Conservation (phyloP, 257 asterid species). For the Penstemon davidsonii region DNA sequence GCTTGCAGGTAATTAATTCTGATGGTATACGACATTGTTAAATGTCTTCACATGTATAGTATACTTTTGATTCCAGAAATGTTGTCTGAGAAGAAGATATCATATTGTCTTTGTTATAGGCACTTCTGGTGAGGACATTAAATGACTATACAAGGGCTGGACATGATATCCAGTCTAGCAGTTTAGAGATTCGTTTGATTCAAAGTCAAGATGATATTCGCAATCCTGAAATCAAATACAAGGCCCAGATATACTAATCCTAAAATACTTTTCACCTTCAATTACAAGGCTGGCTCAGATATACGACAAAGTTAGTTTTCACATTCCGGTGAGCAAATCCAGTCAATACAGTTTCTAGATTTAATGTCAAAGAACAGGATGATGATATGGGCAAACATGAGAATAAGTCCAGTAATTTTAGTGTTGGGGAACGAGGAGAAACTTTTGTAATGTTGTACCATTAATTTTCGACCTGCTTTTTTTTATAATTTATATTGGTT, state of each 20-base stretch:
- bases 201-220: slow-evolving; percentile 91
- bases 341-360: slow-evolving; percentile 9
- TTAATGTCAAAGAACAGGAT: not conserved
- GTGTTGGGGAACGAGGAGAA: not conserved
- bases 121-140: slow-evolving; percentile 78
- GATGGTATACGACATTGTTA: no score
- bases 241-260: slow-evolving; percentile 17
- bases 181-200: slow-evolving; percentile 90
- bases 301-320: slow-evolving; percentile 41
- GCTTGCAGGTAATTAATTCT: slow-evolving; percentile 68
- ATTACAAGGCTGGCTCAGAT: slow-evolving; percentile 32
- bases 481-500: not conserved
- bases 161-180: slow-evolving; percentile 75
- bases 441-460: not conserved
- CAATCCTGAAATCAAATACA: slow-evolving; percentile 80
- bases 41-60: no score
- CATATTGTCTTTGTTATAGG: slow-evolving; percentile 42
- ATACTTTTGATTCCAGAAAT: no score
- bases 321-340: not conserved
- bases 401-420: not conserved
- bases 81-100: not conserved
- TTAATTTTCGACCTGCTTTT: not conserved
- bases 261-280: no score
- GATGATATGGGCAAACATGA: slow-evolving; percentile 9
- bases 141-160: slow-evolving; percentile 76